Evolutionary conservation across 192 early-diverging fungal species (phyloP).

Genomic region (Gryganskiella cystojenkinii): DNA sequence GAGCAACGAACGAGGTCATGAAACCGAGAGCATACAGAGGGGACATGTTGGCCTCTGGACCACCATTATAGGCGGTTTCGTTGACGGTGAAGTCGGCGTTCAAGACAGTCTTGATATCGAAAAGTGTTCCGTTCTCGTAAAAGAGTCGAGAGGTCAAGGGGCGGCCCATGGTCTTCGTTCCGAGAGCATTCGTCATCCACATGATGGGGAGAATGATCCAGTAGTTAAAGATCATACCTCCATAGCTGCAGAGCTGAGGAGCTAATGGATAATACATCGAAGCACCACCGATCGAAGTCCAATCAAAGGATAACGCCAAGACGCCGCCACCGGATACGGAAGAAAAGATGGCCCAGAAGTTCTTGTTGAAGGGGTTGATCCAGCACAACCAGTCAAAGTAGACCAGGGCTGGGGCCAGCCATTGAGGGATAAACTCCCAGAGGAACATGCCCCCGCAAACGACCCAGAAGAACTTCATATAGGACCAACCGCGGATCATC

Average conservation of each 20-base stretch:
- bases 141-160: neutral
- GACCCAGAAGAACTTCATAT: conserved; percentile 40
- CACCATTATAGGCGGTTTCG: conserved; percentile 50
- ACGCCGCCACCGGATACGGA: conserved; percentile 65
- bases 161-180: neutral
- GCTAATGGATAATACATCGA: conserved; percentile 24
- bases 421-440: conserved; percentile 54
- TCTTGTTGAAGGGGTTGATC: conserved; percentile 3
- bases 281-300: conserved; percentile 35
- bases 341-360: conserved; percentile 19
- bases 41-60: conserved; percentile 56
- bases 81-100: conserved; percentile 22
- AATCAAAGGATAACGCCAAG: conserved; percentile 75
- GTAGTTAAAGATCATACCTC: conserved; percentile 63
- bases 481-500: conserved; percentile 2
- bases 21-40: conserved; percentile 53
- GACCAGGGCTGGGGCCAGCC: neutral
- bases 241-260: conserved; percentile 68
- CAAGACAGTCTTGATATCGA: neutral
- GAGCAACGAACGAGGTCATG: conserved; percentile 62
- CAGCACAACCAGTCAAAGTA: conserved; percentile 22
- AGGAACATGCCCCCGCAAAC: conserved; percentile 49
- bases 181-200: conserved; percentile 58
- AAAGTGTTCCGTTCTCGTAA: neutral
- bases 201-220: conserved; percentile 75